Conservation (phyloP, 1,284 basidiomycete genomes). For the Rhizoctonia solani region DNA sequence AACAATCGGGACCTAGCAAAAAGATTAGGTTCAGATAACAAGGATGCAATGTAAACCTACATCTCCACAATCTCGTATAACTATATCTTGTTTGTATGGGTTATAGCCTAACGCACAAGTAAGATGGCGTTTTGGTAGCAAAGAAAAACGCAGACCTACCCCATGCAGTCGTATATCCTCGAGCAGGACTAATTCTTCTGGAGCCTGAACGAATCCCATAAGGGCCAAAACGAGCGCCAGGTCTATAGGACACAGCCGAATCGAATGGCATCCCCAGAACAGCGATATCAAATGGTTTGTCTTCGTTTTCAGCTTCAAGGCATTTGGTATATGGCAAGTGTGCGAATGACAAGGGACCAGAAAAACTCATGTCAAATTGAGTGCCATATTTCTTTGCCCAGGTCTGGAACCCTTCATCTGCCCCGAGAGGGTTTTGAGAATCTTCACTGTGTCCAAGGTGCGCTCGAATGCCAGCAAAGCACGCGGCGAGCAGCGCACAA, state of each 20-base stretch:
- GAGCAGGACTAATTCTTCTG: conserved; percentile 58
- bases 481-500: background rate
- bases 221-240: conserved; percentile 81
- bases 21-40: conserved; percentile 43
- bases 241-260: conserved; percentile 68
- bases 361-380: conserved; percentile 70
- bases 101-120: conserved; percentile 58
- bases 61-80: conserved; percentile 80
- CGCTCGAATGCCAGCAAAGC: background rate
- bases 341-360: conserved; percentile 73
- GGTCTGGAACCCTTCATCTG: conserved; percentile 4
- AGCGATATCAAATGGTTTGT: conserved; percentile 68
- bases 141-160: conserved; percentile 20
- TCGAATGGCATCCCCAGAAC: conserved; percentile 83
- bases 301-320: conserved; percentile 57
- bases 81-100: conserved; percentile 61
- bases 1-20: conserved; percentile 65
- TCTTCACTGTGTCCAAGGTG: background rate
- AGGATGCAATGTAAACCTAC: conserved; percentile 47
- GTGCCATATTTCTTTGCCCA: conserved; percentile 61
- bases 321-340: conserved; percentile 72
- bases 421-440: background rate
- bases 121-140: background rate
- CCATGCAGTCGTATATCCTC: conserved; percentile 35
- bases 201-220: conserved; percentile 78